Evolutionary conservation across 192 early-diverging fungal genomes (phyloP).

Genomic region (Backusella luteola): DNA sequence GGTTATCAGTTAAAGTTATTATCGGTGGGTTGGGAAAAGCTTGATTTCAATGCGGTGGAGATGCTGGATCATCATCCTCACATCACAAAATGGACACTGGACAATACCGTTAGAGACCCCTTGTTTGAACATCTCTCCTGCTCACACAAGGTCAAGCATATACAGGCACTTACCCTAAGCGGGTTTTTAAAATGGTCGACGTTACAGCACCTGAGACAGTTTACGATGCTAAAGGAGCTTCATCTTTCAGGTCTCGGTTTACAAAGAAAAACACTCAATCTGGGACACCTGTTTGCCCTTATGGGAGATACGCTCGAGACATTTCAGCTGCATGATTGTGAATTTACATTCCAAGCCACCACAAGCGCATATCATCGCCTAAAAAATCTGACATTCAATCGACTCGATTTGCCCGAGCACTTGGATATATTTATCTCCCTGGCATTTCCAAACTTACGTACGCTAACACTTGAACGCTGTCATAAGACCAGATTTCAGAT

Average conservation of each 20-base stretch:
- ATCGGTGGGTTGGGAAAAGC: not conserved
- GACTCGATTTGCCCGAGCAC: not conserved
- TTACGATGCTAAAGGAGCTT: not conserved
- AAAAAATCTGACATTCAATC: not conserved
- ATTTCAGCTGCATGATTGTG: not conserved
- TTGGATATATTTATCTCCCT: not conserved
- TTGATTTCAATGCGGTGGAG: not conserved
- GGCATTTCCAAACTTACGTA: not conserved
- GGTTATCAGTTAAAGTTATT: not conserved
- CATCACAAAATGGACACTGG: not conserved
- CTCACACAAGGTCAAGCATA: not conserved
- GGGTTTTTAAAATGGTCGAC: not conserved
- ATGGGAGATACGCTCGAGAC: not conserved
- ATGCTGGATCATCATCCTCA: not conserved
- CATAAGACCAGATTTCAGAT: not conserved
- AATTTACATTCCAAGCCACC: not conserved
- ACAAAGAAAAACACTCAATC: not conserved
- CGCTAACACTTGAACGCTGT: not conserved
- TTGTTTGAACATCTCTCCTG: not conserved
- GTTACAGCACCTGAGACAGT: not conserved
- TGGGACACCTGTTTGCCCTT: not conserved
- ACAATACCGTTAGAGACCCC: not conserved
- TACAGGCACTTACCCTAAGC: not conserved
- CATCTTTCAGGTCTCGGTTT: not conserved
- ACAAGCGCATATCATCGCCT: not conserved